Evolutionary conservation across 306 rosid genomes (phyloP).

Genomic region (Cucurbita argyrosperma): DNA sequence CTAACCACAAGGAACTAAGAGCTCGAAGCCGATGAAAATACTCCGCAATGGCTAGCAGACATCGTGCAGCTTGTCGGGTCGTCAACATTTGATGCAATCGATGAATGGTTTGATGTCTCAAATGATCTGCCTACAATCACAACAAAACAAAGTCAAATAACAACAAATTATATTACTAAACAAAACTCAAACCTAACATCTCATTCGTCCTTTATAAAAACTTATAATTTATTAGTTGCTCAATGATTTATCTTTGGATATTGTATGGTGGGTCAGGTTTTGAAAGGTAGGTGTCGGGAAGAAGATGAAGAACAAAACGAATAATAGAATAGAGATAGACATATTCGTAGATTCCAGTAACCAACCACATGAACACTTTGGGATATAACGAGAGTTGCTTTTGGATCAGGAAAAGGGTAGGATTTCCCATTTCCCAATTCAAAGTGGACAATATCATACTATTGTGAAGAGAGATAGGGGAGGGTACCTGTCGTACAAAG

Average conservation of each 20-base stretch:
- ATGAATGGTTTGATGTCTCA: conserved; percentile 66
- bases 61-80: conserved; percentile 76
- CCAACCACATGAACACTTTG: neutral
- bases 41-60: conserved; percentile 71
- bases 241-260: neutral
- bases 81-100: conserved; percentile 60
- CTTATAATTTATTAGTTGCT: too few relatives aligned
- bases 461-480: neutral
- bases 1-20: conserved; percentile 79
- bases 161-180: neutral
- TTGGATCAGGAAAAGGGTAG: neutral
- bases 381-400: neutral
- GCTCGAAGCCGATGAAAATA: conserved; percentile 83
- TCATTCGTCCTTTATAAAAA: too few relatives aligned
- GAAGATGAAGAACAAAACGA: neutral
- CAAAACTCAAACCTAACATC: neutral
- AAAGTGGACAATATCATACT: too few relatives aligned
- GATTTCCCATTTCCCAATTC: neutral
- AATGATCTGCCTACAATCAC: conserved; percentile 57
- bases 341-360: neutral
- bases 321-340: too few relatives aligned
- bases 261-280: neutral
- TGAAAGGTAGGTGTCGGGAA: neutral
- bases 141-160: neutral
- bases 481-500: conserved; percentile 74